Conservation (phyloP, 2,329 filamentous ascomycete genomes). For the Clonostachys sp. region DNA sequence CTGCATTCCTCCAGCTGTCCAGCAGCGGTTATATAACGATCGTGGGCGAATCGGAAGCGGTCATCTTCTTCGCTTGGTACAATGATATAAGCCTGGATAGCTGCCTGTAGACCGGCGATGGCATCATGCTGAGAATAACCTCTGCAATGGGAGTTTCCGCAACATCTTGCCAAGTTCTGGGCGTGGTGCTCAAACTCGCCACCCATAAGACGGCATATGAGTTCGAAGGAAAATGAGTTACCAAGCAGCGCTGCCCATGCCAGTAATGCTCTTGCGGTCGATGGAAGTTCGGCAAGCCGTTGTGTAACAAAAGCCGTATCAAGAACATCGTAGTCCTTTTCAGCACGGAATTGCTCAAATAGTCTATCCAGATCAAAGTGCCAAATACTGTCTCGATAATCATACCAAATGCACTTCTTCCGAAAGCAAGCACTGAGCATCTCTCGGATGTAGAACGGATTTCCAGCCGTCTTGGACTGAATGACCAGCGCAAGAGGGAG, state of each 20-base stretch:
- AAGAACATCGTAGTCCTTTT: conserved; percentile 73
- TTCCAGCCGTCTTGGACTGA: conserved; percentile 83
- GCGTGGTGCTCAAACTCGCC: conserved; percentile 64
- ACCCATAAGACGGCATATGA: conserved; percentile 72
- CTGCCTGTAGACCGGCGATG: conserved; percentile 74
- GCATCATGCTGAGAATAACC: conserved; percentile 62
- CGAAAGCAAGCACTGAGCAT: conserved; percentile 85
- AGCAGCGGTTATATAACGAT: conserved; percentile 78
- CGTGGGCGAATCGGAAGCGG: conserved; percentile 82
- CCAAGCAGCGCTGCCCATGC: conserved; percentile 85
- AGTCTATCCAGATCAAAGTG: conserved; percentile 80
- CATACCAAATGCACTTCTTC: conserved; percentile 86
- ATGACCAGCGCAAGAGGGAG: conserved; percentile 77
- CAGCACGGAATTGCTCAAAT: conserved; percentile 78
- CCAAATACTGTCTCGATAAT: conserved; percentile 80
- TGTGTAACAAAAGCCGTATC: conserved; percentile 79
- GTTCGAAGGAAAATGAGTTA: conserved; percentile 75
- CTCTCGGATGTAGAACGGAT: conserved; percentile 87
- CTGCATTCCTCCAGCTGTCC: conserved; percentile 65
- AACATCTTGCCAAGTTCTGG: conserved; percentile 31
- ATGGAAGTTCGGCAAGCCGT: conserved; percentile 70
- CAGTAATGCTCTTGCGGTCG: conserved; percentile 71
- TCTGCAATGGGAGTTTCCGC: conserved; percentile 6
- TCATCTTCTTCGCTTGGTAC: conserved; percentile 81
- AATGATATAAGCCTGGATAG: conserved; percentile 76